Evolutionary conservation across 768 basidiomycete genomes (phyloP), one percentile per base, ranked within the genome.

Genomic region (Suillus bovinus): DNA sequence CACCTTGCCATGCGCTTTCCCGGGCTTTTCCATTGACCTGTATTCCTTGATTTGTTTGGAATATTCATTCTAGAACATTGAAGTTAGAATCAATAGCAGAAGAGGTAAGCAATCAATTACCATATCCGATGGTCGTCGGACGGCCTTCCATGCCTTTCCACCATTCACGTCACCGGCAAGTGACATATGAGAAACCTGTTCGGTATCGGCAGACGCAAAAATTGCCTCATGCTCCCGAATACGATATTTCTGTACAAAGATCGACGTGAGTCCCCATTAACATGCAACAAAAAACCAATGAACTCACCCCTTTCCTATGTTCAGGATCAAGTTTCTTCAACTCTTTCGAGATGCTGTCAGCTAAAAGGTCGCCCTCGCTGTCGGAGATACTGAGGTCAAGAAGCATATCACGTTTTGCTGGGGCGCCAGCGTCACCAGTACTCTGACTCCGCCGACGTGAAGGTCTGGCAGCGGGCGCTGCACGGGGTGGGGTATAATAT

Each of bases 41-140:
- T 88, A 89, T 74, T 93, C 91, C 69, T 83, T 85, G 65, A 98
- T 91, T 72, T 96, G 91, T 69, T 92, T 91, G 34, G 94, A 87
- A 73, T 96, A 94, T 77, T 99, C 94, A 73, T 98, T 93, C 95
- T 97, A 64, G 27, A n/a, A 64, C 53, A 17, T 54, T 57, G 22
- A 58, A 41, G 56, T 61, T 61, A 61, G 64, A 14, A 44, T 3
- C 20, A 27, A 47, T 50, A 14, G 6, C 3, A 31, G 34, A 11
- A 36, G 33, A 29, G 59, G 20, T 10, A 22, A 60, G 31, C 16
- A 39, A 41, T 33, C 5, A 29, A 84, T 60, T 67, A 96, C 96
- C 91, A 98, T 96, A 71, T 99, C 95, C 2, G 94, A 96, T 11
- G 96, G 94, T 27, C 94, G 79, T 66, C 93, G 83, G 34, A 98